Evolutionary conservation across 192 early-diverging fungal species (phyloP).

Genomic region (Rhizophlyctis rosea): DNA sequence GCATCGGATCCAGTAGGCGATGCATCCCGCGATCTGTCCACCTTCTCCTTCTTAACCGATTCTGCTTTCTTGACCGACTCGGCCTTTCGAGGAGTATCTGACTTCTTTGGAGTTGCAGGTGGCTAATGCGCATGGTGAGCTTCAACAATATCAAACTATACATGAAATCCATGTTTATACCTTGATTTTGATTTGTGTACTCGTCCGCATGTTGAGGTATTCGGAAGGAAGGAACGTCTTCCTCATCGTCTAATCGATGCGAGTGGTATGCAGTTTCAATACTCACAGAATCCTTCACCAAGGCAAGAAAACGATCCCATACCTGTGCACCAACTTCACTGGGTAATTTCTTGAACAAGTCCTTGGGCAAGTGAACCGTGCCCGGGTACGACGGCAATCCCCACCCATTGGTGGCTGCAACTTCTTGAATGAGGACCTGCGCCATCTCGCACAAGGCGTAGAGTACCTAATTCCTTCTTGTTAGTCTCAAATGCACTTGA

Average conservation of each 20-base stretch:
- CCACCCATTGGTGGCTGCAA: conserved; percentile 73
- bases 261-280: too few species aligned
- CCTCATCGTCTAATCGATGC: too few species aligned
- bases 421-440: conserved; percentile 75
- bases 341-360: conserved; percentile 61
- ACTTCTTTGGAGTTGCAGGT: neutral
- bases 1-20: conserved; percentile 2
- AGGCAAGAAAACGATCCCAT: too few species aligned
- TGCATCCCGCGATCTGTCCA: neutral
- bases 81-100: neutral
- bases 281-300: too few species aligned
- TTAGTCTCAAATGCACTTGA: too few species aligned
- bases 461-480: too few species aligned
- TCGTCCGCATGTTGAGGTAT: conserved; percentile 7
- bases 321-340: conserved; percentile 25
- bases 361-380: conserved; percentile 59
- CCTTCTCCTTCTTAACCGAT: conserved; percentile 4
- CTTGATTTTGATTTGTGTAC: neutral
- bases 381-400: conserved; percentile 75
- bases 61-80: neutral
- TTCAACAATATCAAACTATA: neutral
- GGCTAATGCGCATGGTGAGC: neutral
- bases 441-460: conserved; percentile 83
- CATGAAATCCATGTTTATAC: neutral
- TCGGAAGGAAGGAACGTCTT: too few species aligned